These are phyloP conservation scores for Penicillium simplicissimum DNA, from an alignment of 495 filamentous ascomycete genomes.

Conservation along the genomic window DNA sequence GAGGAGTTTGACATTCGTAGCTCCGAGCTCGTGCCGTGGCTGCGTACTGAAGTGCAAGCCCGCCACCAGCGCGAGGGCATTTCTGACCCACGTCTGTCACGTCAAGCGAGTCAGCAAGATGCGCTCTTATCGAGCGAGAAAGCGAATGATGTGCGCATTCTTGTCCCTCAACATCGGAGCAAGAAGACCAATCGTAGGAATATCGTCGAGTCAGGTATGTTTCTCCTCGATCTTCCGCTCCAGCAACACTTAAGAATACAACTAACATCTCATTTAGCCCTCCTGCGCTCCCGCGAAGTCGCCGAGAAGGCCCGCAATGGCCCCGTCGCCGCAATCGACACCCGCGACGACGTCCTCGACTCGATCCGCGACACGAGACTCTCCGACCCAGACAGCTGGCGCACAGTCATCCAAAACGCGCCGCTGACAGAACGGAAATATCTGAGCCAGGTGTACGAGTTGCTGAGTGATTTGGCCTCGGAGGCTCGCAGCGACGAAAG, in stretches of 20 bases:
- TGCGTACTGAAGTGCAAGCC: slow-evolving; percentile 81
- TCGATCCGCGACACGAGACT: slow-evolving; percentile 72
- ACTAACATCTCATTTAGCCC: slow-evolving; percentile 46
- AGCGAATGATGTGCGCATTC: slow-evolving; percentile 76
- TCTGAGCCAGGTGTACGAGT: slow-evolving; percentile 79
- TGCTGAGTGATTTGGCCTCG: slow-evolving; percentile 63
- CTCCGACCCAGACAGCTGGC: slow-evolving; percentile 84
- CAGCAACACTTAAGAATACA: not conserved
- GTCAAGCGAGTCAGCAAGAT: slow-evolving; percentile 49
- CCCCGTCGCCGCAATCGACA: slow-evolving; percentile 86
- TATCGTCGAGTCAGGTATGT: slow-evolving; percentile 73
- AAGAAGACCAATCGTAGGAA: slow-evolving; percentile 88
- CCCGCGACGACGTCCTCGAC: slow-evolving; percentile 81
- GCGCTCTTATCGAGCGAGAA: slow-evolving; percentile 42
- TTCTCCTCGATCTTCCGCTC: slow-evolving; percentile 7
- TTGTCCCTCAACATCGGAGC: slow-evolving; percentile 74
- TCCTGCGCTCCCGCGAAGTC: slow-evolving; percentile 60
- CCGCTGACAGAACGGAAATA: slow-evolving; percentile 81
- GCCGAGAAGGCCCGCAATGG: slow-evolving; percentile 67
- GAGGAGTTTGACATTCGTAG: slow-evolving; percentile 80
- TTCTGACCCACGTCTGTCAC: slow-evolving; percentile 44
- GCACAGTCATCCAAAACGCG: slow-evolving; percentile 73
- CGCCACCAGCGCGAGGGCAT: slow-evolving; percentile 63
- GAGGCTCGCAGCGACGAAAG: slow-evolving; percentile 45
- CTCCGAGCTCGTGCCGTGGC: slow-evolving; percentile 74